These are phyloP conservation scores for Lodderomyces beijingensis DNA, from an alignment of 1,139 yeast genomes.

Conservation along the genomic window DNA sequence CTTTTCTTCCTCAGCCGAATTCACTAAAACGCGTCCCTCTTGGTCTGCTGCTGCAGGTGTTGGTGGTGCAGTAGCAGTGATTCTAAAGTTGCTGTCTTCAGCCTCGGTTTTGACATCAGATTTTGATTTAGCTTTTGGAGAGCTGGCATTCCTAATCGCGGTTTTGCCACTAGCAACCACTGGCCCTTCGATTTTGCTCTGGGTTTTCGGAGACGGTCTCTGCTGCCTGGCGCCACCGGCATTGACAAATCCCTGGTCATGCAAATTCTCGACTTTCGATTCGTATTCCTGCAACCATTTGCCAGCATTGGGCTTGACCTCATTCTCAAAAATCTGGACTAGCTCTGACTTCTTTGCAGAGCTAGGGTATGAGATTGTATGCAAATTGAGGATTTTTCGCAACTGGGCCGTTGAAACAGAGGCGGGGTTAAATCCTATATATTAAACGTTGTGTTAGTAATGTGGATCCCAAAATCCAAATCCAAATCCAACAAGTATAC, in stretches of 20 bases:
- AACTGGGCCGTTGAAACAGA: constrained; percentile 60
- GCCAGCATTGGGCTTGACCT: constrained; percentile 41
- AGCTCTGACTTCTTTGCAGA: constrained; percentile 62
- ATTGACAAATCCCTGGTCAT: constrained; percentile 21
- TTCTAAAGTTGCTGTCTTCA: too few relatives aligned
- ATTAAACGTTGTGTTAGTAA: constrained; percentile 1
- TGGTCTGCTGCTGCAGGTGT: too few relatives aligned
- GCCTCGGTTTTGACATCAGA: too few relatives aligned
- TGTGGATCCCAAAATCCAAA: too few relatives aligned
- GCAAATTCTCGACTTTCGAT: constrained; percentile 15
- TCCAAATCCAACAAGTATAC: too few relatives aligned
- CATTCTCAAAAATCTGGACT: constrained; percentile 45
- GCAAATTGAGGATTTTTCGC: constrained; percentile 54
- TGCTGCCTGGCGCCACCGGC: constrained; percentile 2
- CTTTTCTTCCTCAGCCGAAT: too few relatives aligned
- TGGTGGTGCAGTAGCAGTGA: too few relatives aligned
- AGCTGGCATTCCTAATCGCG: not conserved
- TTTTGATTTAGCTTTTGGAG: too few relatives aligned
- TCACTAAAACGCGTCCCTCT: too few relatives aligned
- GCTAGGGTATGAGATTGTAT: constrained; percentile 54
- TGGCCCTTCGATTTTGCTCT: not conserved
- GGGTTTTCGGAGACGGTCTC: constrained; percentile 1
- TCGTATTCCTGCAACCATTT: constrained; percentile 22
- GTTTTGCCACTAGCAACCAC: not conserved
- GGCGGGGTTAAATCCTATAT: constrained; percentile 57